Base-by-base conservation (phyloP, 192 early-diverging fungal species). In the Podila clonocystis region DNA sequence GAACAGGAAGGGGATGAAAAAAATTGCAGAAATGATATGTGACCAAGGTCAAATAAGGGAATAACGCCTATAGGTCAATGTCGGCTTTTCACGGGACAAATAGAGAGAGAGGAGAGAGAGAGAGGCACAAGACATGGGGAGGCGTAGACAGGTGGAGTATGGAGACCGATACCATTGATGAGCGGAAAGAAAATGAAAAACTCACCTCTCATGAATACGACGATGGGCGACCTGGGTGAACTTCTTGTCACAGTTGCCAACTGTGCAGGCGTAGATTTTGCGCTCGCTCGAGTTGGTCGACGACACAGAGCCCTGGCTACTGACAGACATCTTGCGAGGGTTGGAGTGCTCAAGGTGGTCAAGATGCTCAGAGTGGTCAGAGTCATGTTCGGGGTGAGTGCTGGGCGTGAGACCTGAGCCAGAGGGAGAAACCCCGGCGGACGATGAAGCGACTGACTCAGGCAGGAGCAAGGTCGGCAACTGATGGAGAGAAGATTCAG, bases 141-240 rank as follows among this genome's bases (percentile, higher is more conserved):
- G 13, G 41, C 15, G 41, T 45, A 17, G 41, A 45, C 15, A 4
- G 41, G 34, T n/a, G 33, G 62, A 60, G 57, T 31, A 68, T n/a
- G 20, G 38, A 68, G 34, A 2, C 19, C 1, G 8, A 19, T 3
- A 30, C 15, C 15, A 41, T 11, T 2, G 34, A 24, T 11, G 13
- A 0, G 19, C 13, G 28, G n/a, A 38, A 2, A 2, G 52, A 38
- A 45, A 6, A 36, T 20, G 26, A 48, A 45, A 45, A 29, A 34
- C 68, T 41, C 66, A 78, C 67, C 88, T 76, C 57, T 91, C 89
- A 67, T 95, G 93, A 63, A 93, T 93, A 65, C 89, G 90, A 36
- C 93, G 88, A 72, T 93, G 92, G 13, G 92, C 91, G 7, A 90
- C 87, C 76, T 93, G 89, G 62, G 84, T 89, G 63, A 93, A 93